phyloP scores from a whole-genome alignment of 306 rosid species.

The Alnus rubra region DNA sequence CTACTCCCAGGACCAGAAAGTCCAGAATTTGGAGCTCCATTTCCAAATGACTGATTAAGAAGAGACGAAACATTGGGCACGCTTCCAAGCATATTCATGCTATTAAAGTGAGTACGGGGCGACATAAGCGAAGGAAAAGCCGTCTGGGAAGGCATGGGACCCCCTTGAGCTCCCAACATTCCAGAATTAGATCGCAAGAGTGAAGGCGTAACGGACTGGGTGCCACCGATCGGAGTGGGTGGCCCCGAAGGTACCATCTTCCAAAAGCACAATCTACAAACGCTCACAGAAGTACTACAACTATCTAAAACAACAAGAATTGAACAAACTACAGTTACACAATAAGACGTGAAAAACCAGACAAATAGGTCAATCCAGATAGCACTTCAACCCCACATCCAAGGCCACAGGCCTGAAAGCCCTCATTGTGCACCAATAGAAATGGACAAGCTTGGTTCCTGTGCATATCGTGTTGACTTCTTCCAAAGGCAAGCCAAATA shows the following conservation, averaged over 20 bases:
- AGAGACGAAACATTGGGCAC: constrained; percentile 77
- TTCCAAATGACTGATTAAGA: constrained; percentile 74
- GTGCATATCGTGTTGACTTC: constrained; percentile 43
- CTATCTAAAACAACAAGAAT: constrained; percentile 48
- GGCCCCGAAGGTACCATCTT: constrained; percentile 92
- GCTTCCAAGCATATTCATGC: constrained; percentile 78
- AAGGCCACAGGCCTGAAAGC: constrained; percentile 43
- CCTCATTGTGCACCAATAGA: constrained; percentile 54
- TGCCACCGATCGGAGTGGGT: constrained; percentile 79
- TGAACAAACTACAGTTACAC: constrained; percentile 46
- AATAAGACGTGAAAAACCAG: constrained; percentile 30
- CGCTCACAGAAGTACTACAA: constrained; percentile 43
- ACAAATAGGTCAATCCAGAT: constrained; percentile 47
- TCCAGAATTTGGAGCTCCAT: constrained; percentile 70
- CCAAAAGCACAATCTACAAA: constrained; percentile 36
- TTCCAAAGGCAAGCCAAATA: constrained; percentile 52
- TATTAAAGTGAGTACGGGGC: constrained; percentile 67
- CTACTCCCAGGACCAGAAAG: constrained; percentile 67
- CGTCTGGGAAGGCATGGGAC: constrained; percentile 66
- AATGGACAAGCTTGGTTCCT: constrained; percentile 42
- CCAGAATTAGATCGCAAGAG: constrained; percentile 88
- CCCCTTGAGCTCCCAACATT: constrained; percentile 85
- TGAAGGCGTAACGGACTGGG: constrained; percentile 81
- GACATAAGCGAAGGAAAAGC: constrained; percentile 75
- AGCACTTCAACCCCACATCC: constrained; percentile 41